A percentile compares a stretch with the other conserved stretches of the same genome.
phyloP scores from a whole-genome alignment of 208 protist species.

The Leishmania major region DNA sequence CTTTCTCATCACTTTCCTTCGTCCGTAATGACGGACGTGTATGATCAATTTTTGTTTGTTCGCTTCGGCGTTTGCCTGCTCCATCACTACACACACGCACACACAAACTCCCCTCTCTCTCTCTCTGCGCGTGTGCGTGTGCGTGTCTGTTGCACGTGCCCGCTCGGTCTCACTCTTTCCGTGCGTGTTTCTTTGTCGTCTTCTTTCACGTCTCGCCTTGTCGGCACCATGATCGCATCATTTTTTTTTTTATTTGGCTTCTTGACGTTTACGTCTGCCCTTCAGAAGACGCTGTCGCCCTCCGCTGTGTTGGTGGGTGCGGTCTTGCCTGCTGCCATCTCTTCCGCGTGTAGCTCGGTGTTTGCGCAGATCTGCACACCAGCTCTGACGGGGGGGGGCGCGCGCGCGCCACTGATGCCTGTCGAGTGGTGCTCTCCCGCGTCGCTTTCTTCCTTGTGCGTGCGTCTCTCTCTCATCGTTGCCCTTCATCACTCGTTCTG shows the following conservation, averaged over 20 bases:
- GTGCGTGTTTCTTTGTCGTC: background rate
- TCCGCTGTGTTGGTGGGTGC: background rate
- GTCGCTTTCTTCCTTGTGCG: background rate
- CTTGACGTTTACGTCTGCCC: background rate
- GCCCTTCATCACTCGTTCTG: background rate
- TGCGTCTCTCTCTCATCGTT: background rate
- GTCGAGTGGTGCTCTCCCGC: background rate
- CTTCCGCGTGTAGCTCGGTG: background rate
- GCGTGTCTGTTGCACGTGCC: background rate
- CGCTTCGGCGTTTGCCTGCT: slow-evolving; percentile 5
- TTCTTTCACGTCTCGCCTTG: background rate
- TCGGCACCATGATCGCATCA: background rate
- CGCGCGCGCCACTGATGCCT: background rate
- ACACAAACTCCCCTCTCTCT: background rate
- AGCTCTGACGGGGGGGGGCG: background rate
- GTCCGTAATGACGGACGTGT: background rate
- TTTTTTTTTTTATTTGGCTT: too few relatives aligned
- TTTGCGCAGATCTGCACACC: background rate
- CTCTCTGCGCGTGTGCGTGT: background rate
- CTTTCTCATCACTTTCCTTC: background rate
- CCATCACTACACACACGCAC: background rate
- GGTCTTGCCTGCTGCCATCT: background rate
- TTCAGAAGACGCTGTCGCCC: background rate
- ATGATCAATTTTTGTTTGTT: background rate
- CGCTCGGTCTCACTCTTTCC: background rate